Evolutionary conservation across 208 protist species (phyloP).

Genomic region (Trypanosoma cruzi): DNA sequence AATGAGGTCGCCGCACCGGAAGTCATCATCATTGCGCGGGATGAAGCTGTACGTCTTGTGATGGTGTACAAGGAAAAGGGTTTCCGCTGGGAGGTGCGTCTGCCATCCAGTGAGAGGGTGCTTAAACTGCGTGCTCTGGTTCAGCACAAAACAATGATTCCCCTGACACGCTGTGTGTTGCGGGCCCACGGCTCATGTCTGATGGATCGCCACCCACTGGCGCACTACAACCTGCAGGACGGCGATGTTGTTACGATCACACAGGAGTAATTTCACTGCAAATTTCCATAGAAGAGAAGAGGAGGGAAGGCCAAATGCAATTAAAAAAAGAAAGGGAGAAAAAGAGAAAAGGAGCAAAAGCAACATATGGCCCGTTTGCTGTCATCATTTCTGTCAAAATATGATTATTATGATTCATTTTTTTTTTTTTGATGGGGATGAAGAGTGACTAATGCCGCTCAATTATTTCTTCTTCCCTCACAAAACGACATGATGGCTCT

Average conservation of each 20-base stretch:
- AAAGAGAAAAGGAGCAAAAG: conserved; percentile 8
- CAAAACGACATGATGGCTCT: background rate
- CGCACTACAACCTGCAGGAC: conserved; percentile 71
- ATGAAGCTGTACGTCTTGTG: conserved; percentile 55
- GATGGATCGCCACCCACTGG: conserved; percentile 73
- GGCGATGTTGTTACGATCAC: conserved; percentile 73
- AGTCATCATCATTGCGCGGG: conserved; percentile 67
- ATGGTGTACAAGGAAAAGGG: conserved; percentile 57
- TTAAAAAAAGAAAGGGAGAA: conserved; percentile 2
- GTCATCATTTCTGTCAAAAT: background rate
- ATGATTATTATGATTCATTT: background rate
- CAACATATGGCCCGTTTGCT: background rate
- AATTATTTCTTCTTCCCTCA: background rate
- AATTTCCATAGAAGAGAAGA: background rate
- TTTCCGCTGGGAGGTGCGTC: conserved; percentile 66
- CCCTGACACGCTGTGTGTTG: conserved; percentile 77
- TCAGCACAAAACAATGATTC: conserved; percentile 83
- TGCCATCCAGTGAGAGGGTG: conserved; percentile 73
- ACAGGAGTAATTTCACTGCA: conserved; percentile 63
- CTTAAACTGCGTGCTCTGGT: conserved; percentile 74
- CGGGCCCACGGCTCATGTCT: conserved; percentile 32
- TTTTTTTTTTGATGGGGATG: background rate
- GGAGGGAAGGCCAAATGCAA: background rate
- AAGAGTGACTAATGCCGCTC: background rate
- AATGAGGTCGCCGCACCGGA: conserved; percentile 37